Percentiles rank a stretch among this genome's conserved stretches.
phyloP scores from a whole-genome alignment of 2,329 filamentous ascomycete species.

The Xylariaceae sp. region DNA sequence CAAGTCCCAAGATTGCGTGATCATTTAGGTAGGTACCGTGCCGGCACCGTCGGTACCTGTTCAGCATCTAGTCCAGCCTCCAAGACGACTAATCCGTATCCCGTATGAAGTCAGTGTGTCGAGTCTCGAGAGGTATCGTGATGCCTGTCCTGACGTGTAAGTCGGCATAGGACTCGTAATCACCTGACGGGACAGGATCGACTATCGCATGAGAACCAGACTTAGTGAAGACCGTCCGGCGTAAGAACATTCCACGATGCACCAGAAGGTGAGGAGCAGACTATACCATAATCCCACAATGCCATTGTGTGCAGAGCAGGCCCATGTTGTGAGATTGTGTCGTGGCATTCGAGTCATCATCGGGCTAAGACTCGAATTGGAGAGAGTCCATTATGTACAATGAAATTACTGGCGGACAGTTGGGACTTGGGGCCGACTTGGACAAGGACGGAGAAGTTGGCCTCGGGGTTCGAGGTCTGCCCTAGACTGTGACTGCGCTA shows the following conservation, averaged over 20 bases:
- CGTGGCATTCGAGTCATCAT: slow-evolving; percentile 10
- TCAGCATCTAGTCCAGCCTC: no score
- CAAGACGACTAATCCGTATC: neutral
- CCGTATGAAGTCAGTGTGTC: neutral
- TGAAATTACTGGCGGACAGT: neutral
- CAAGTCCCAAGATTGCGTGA: neutral
- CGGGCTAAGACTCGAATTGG: slow-evolving; percentile 5
- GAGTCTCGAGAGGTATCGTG: neutral
- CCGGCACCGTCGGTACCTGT: no score
- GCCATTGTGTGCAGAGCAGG: neutral
- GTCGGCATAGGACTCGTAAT: no score
- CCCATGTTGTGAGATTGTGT: neutral
- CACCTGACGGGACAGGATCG: no score
- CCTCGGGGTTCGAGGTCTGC: no score
- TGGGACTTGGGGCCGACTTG: neutral
- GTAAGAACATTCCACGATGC: slow-evolving; percentile 5
- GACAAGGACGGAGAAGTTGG: no score
- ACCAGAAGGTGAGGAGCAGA: slow-evolving; percentile 1
- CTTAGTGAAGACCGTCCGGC: neutral
- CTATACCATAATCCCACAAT: neutral
- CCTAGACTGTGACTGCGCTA: neutral
- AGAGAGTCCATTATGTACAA: neutral
- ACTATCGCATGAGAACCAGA: neutral
- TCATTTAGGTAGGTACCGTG: neutral
- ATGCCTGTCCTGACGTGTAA: neutral